A percentile compares a stretch with the other conserved stretches of the same genome.
phyloP scores from a whole-genome alignment of 2,329 filamentous ascomycete species.

The Arthrobotrys sphaeroides region DNA sequence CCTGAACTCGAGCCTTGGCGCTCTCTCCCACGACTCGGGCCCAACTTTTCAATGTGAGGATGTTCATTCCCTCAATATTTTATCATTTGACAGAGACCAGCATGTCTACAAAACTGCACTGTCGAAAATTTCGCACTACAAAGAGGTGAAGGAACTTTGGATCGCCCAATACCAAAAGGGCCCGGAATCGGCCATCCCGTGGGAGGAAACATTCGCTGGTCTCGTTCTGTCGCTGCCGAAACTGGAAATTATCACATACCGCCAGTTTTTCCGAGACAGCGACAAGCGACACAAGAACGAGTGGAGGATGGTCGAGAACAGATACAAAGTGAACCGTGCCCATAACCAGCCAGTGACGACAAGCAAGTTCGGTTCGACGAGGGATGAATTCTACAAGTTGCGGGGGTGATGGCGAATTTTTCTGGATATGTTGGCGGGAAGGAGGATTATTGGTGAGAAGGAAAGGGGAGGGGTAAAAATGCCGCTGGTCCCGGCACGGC shows the following conservation, averaged over 20 bases:
- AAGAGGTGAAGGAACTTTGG: background rate
- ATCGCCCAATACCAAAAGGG: background rate
- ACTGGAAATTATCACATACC: background rate
- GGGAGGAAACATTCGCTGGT: background rate
- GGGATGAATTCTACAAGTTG: too few relatives aligned
- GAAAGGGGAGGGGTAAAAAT: background rate
- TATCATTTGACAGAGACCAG: background rate
- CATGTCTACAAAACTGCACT: background rate
- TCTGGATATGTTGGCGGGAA: too few relatives aligned
- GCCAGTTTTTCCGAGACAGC: conserved; percentile 1
- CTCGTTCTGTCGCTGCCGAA: background rate
- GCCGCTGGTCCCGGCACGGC: background rate
- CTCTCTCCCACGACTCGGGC: background rate
- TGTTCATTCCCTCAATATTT: background rate
- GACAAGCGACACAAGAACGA: background rate
- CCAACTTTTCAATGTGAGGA: background rate
- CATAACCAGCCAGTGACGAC: too few relatives aligned
- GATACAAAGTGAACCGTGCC: background rate
- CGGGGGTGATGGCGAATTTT: background rate
- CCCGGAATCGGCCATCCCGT: background rate
- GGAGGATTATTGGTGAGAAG: too few relatives aligned
- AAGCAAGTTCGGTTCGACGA: background rate
- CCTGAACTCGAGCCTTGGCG: background rate
- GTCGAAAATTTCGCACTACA: background rate
- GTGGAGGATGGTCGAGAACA: background rate